phyloP scores from a whole-genome alignment of 331 rosid species.

The Malus hybrid region DNA sequence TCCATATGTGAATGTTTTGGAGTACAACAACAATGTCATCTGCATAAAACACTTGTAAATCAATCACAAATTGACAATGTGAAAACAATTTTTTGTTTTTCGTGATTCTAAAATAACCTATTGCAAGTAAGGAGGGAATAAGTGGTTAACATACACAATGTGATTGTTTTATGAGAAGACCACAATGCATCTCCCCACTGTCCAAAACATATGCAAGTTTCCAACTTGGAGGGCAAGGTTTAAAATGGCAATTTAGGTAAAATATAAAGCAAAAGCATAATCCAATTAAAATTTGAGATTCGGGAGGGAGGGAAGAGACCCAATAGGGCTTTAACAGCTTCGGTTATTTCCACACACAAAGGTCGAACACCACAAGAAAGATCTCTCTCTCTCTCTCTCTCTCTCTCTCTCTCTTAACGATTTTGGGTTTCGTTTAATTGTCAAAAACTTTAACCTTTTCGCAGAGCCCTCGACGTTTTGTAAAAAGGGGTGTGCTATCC shows the following conservation, averaged over 20 bases:
- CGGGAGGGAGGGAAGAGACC: neutral
- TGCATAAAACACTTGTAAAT: neutral
- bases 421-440: neutral
- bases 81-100: too few species aligned
- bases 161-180: neutral
- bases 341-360: slow-evolving; percentile 29
- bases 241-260: neutral
- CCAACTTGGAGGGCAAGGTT: neutral
- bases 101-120: neutral
- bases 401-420: neutral
- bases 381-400: neutral
- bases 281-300: neutral
- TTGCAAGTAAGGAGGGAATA: neutral
- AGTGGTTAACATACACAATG: neutral
- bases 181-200: slow-evolving; percentile 4
- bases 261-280: neutral
- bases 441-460: slow-evolving; percentile 6
- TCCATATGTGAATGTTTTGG: neutral
- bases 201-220: neutral
- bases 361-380: neutral
- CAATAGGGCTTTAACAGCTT: slow-evolving; percentile 6
- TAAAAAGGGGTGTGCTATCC: neutral
- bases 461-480: slow-evolving; percentile 14
- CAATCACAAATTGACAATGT: neutral
- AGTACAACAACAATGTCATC: too few species aligned